phyloP scores from a whole-genome alignment of 1,284 basidiomycete species.

The Fomitopsis palustris region DNA sequence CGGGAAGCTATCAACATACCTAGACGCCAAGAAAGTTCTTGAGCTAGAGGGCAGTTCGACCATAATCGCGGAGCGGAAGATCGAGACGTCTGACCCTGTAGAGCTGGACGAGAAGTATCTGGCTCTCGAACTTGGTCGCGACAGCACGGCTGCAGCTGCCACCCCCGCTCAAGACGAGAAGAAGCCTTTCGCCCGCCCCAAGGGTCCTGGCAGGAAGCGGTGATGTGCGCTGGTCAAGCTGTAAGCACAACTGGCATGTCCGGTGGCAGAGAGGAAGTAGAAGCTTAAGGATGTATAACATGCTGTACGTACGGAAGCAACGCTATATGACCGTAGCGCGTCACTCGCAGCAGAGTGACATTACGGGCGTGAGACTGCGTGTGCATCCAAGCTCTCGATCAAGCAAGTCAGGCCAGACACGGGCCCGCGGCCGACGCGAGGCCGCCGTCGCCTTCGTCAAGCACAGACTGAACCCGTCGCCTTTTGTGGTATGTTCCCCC shows the following conservation, averaged over 20 bases:
- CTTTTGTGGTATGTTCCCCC: constrained; percentile 1
- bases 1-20: constrained; percentile 54
- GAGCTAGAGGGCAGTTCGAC: constrained; percentile 36
- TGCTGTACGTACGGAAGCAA: no score
- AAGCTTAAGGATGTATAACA: no score
- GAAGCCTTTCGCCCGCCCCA: constrained; percentile 57
- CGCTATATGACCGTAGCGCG: no score
- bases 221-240: constrained; percentile 8
- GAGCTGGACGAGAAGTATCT: constrained; percentile 70
- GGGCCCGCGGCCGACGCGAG: not conserved
- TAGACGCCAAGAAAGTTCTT: constrained; percentile 52
- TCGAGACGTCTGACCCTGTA: constrained; percentile 79
- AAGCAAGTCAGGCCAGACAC: not conserved
- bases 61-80: constrained; percentile 50
- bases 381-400: not conserved
- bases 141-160: constrained; percentile 3
- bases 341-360: not conserved
- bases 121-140: constrained; percentile 46
- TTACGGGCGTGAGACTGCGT: not conserved
- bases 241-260: no score
- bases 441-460: not conserved
- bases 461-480: constrained; percentile 4
- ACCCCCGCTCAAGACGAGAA: constrained; percentile 25
- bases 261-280: no score
- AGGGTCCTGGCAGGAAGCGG: constrained; percentile 47